Evolutionary conservation across 2,329 filamentous ascomycete genomes (phyloP).

Genomic region (Trichoderma sp.): DNA sequence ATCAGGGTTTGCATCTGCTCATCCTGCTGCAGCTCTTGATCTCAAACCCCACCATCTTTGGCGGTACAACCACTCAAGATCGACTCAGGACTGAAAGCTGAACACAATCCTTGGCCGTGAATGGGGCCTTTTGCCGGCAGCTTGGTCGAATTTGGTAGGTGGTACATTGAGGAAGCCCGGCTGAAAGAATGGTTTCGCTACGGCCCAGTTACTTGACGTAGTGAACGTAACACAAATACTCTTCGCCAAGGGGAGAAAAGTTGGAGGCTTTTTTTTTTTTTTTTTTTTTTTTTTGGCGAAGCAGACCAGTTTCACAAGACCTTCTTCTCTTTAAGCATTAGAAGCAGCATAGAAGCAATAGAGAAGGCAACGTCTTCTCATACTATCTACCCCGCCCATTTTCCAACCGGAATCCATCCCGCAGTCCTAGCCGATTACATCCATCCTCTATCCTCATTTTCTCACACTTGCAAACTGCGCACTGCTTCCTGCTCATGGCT

Average conservation of each 20-base stretch:
- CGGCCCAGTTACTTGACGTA: no score
- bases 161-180: not conserved
- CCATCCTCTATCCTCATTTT: not conserved
- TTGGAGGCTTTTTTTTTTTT: not conserved
- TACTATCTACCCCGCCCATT: not conserved
- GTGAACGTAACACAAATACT: not conserved
- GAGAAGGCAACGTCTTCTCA: not conserved
- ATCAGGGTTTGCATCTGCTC: not conserved
- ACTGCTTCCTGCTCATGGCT: constrained; percentile 17
- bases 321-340: not conserved
- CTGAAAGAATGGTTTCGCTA: not conserved
- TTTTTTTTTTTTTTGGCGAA: no score
- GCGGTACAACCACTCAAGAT: not conserved
- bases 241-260: not conserved
- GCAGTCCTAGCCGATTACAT: not conserved
- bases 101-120: not conserved
- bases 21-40: not conserved
- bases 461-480: not conserved
- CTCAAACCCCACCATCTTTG: not conserved
- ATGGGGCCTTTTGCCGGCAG: not conserved
- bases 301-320: no score
- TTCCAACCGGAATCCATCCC: not conserved
- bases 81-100: not conserved
- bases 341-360: not conserved
- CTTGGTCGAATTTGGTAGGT: constrained; percentile 14